Base-by-base conservation (phyloP, 75 land plant species). In the Ceratopteris richardii region DNA sequence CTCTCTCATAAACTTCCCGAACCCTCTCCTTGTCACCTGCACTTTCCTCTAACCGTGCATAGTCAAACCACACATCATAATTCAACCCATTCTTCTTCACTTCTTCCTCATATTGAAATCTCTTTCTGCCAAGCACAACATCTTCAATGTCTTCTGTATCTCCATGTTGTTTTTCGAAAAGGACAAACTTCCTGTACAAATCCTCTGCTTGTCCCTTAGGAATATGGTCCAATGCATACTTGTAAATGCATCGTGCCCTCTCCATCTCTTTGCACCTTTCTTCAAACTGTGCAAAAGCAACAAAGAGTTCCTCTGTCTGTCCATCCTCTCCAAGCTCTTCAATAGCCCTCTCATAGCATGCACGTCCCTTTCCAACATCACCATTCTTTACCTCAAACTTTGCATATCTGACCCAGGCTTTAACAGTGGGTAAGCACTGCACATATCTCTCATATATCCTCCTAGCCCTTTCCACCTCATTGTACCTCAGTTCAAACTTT, bases 71-170 rank as follows among this genome's bases (percentile, higher is more conserved):
- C 0, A 74, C 18, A 60, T 93, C 98, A 71, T 93, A 93, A 58
- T 85, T 88, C 23, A 76, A 65, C 0, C 96, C 90, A 54, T 83
- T 93, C 68, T 88, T 88, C 68, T 77, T 77, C 19, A 88, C 82
- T 60, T 93, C 98, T 40, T 93, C 94, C 62, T 93, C 98, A 63
- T 93, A 93, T 51, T 93, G 95, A 60, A 93, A 88, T 74, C 98
- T 80, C 58, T 87, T 77, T 66, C 87, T 93, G 41, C 98, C 86
- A 9, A 93, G 90, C 61, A 93, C 83, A 0, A 91, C 98, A 77
- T 88, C 89, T 70, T 93, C 98, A 25, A 93, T 93, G 4, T 90
- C 98, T 27, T 85, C 98, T 63, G 63, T 74, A 52, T 93, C 87
- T 0, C 98, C 98, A 71, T 82, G 82, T 50, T 88, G 89, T 64